phyloP scores from a whole-genome alignment of 208 protist species.

The Leishmania braziliensis region DNA sequence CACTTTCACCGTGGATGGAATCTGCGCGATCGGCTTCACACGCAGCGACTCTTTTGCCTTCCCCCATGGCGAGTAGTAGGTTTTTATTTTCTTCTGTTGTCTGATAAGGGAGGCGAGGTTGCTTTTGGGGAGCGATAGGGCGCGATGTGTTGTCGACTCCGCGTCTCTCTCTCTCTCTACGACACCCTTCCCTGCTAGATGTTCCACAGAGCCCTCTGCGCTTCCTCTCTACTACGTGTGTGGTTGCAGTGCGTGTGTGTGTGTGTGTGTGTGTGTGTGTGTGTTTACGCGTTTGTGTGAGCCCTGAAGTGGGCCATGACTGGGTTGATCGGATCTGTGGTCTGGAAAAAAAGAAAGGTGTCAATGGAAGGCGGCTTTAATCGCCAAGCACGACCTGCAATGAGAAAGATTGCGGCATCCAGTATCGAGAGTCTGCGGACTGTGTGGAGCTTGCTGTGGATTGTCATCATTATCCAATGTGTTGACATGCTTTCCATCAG shows the following conservation, averaged over 20 bases:
- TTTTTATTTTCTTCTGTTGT: slow-evolving; percentile 7
- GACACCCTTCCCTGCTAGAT: neutral
- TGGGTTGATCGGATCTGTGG: slow-evolving; percentile 3
- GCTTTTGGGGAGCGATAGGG: slow-evolving; percentile 9
- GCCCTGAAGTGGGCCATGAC: neutral
- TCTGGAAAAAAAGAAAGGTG: neutral
- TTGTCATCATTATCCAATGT: neutral
- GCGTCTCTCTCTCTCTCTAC: slow-evolving; percentile 4
- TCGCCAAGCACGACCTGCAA: neutral
- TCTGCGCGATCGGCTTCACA: neutral
- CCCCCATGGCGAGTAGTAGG: neutral
- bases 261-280: neutral
- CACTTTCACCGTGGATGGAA: neutral
- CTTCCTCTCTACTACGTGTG: neutral
- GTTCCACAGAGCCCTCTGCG: neutral
- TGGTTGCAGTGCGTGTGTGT: neutral
- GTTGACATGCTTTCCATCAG: neutral
- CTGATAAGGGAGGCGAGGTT: neutral
- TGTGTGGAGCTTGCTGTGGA: neutral
- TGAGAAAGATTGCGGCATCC: neutral
- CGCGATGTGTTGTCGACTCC: neutral
- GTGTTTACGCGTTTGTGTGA: neutral
- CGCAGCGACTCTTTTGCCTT: neutral
- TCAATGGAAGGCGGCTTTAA: neutral
- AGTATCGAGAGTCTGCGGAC: neutral